Base-by-base conservation (phyloP, 495 filamentous ascomycete species). In the Lophiostoma macrostomum region DNA sequence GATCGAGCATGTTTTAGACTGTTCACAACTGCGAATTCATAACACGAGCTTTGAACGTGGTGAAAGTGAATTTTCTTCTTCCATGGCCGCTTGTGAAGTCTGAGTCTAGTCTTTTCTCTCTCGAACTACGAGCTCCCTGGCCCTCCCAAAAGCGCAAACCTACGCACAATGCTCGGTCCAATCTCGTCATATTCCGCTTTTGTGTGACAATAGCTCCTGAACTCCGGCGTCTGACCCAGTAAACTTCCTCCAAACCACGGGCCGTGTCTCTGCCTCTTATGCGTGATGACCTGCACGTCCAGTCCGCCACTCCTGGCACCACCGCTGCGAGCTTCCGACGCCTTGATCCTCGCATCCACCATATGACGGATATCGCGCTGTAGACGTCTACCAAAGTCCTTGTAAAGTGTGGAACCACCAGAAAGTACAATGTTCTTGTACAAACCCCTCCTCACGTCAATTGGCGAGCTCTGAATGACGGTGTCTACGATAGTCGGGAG, bases 391-490 rank as follows among this genome's bases (percentile, higher is more conserved):
- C 93, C 93, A 69, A 98, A 98, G 71, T 96, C 89, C 73, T 95
- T 94, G 78, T 96, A 98, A 47, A 98, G 76, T 10, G 93, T 98
- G 46, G 90, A 95, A 47, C 93, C 93, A 60, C 93, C 93, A 6
- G 91, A 96, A 28, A 98, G 78, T 4, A 98, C 93, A 72, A 98
- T 98, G 71, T 98, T 98, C 84, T 98, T 98, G 78, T 98, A 98
- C 5, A 98, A 80, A 19, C 93, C 93, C 71, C 93, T 78, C 56
- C 93, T 87, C 39, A 98, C 93, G 67, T 98, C 93, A 63, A 98
- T 98, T 25, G 93, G 93, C 34, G 90, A 95, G 18, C 86, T 89
- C 69, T 98, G 93, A 64, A 98, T 98, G 53, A 97, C 93, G 42
- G 85, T 86, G 67, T 98, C 93, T 38, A 97, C 93, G 32, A 97